Evolutionary conservation across 306 rosid genomes (phyloP).

Genomic region (Inga laurina): DNA sequence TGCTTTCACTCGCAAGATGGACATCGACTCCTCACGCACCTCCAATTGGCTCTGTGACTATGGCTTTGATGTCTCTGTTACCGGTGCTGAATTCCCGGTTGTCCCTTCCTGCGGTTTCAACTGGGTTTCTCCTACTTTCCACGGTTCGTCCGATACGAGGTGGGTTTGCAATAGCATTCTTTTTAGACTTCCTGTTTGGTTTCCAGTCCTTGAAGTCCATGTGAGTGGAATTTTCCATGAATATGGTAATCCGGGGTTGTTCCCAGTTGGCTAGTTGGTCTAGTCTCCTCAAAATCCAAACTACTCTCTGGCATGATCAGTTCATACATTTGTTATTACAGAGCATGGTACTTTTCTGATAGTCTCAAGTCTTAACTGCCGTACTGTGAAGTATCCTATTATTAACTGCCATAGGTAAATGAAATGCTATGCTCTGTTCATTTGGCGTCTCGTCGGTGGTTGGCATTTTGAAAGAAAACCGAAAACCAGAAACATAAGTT

Average conservation of each 20-base stretch:
- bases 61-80: constrained; percentile 40
- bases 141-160: constrained; percentile 49
- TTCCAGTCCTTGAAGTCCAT: not conserved
- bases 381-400: not conserved
- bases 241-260: not conserved
- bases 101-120: constrained; percentile 48
- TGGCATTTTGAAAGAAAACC: not conserved
- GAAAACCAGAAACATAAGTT: not conserved
- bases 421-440: not conserved
- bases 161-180: constrained; percentile 25
- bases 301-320: not conserved
- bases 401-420: not conserved
- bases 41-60: constrained; percentile 65
- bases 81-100: constrained; percentile 46
- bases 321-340: not conserved
- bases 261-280: not conserved
- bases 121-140: constrained; percentile 51
- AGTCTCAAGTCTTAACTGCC: not conserved
- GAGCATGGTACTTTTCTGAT: not conserved
- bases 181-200: constrained; percentile 25
- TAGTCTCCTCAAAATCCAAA: not conserved
- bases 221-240: not conserved
- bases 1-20: constrained; percentile 38
- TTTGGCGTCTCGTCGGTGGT: not conserved
- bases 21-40: constrained; percentile 40